Evolutionary conservation across 352 stramenopile species (phyloP), one percentile per base, ranked within the genome.

Genomic region (Globisporangium spiculum): DNA sequence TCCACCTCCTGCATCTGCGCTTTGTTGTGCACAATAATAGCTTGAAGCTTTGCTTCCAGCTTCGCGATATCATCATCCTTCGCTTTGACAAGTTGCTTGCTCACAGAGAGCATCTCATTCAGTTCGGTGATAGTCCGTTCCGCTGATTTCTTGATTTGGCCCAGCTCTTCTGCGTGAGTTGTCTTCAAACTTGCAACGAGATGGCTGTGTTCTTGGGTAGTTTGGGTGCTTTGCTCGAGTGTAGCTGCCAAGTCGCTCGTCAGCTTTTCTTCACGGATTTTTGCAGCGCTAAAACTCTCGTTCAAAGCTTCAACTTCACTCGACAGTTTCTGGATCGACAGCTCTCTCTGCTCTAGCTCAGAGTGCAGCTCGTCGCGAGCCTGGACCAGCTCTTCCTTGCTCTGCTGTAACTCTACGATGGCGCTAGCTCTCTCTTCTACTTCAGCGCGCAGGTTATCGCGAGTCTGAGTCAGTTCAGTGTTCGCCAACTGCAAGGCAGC

Each of bases 51-150:
- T 38, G 44, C n/a, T 41, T 44, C 16, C 16, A 65, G 24, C 32
- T 74, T 68, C n/a, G 59, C 52, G 48, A 78, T 55, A 41, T 57
- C 71, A 18, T 41, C 34, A 20, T 27, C 14, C 14, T 64, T 64
- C 9, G 24, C 53, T 27, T 62, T 8, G 10, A 46, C 34, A 27
- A 59, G n/a, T 20, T 27, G 52, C 63, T 38, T 27, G 26, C 52
- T 62, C 6, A 24, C 18, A 18, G 52, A 41, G 26, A 67, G 63
- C 3, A 9, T 44, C 18, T 44, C 34, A 6, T 55, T 62, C 52
- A 67, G 16, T 12, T 41, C 53, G 0, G 16, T 20, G 34, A 56
- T 46, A 7, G 16, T 36, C 18, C 12, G 20, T 38, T 34, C 24
- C 8, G 53, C 36, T 26, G 55, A 10, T 59, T 73, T 24, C n/a